Conservation (phyloP, 441 rosid species). For the Gossypium gossypioides region DNA sequence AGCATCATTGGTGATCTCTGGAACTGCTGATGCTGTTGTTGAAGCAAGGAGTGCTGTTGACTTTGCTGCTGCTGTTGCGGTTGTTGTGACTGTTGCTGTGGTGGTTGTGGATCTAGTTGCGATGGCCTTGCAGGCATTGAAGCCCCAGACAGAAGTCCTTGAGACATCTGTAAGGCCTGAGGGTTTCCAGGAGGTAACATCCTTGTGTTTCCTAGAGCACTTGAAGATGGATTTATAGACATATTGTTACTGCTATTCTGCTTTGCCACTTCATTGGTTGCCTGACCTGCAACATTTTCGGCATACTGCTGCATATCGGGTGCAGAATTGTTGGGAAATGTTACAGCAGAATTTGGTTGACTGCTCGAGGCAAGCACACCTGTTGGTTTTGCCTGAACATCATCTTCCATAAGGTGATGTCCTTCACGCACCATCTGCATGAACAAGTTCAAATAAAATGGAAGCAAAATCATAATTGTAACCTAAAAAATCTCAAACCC, state of each 20-base stretch:
- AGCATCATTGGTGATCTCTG: constrained; percentile 65
- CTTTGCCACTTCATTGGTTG: constrained; percentile 42
- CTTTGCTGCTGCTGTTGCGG: constrained; percentile 34
- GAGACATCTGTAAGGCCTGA: constrained; percentile 70
- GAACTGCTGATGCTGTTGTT: constrained; percentile 66
- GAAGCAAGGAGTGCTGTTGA: constrained; percentile 50
- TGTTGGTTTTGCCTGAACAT: constrained; percentile 9
- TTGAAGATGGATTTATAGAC: constrained; percentile 44
- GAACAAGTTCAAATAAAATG: constrained; percentile 17
- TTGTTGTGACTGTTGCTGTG: constrained; percentile 28
- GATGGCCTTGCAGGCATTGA: constrained; percentile 61
- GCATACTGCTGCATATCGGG: constrained; percentile 53
- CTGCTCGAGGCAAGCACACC: constrained; percentile 39
- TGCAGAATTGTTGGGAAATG: constrained; percentile 41
- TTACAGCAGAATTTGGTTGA: constrained; percentile 42
- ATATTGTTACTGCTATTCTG: constrained; percentile 42
- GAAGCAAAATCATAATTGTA: constrained; percentile 2
- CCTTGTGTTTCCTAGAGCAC: constrained; percentile 44
- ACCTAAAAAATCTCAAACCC: constrained; percentile 4
- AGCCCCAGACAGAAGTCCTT: constrained; percentile 53
- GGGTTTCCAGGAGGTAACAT: constrained; percentile 68
- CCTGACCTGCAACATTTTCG: constrained; percentile 50
- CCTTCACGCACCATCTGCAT: constrained; percentile 80
- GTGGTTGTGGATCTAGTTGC: constrained; percentile 45
- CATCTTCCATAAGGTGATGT: constrained; percentile 36